These are phyloP conservation scores for Phylloporus sp. DNA, from an alignment of 768 basidiomycete genomes.

Conservation along the genomic window DNA sequence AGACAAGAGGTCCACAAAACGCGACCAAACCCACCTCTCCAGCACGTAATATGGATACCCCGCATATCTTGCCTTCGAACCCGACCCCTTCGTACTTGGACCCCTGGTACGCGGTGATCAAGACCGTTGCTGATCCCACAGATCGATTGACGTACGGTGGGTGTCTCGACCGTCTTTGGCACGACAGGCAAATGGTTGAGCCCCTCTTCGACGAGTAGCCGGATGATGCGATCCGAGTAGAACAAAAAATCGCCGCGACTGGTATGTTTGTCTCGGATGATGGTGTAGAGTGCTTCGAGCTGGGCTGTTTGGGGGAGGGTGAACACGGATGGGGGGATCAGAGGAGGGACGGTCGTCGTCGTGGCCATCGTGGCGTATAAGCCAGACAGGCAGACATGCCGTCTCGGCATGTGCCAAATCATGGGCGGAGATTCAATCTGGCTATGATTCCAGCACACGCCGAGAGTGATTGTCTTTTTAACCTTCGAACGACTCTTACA, in stretches of 20 bases:
- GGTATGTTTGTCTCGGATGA: slow-evolving; percentile 87
- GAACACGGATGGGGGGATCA: slow-evolving; percentile 72
- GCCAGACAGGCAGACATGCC: neutral
- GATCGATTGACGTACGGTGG: slow-evolving; percentile 52
- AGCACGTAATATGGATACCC: slow-evolving; percentile 90
- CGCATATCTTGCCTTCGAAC: slow-evolving; percentile 95
- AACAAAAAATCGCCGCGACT: slow-evolving; percentile 93
- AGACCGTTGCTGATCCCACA: no score
- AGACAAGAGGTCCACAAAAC: neutral
- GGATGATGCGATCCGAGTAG: slow-evolving; percentile 90
- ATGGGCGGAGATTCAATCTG: neutral
- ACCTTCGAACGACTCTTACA: no score
- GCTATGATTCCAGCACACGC: no score
- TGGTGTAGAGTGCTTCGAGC: slow-evolving; percentile 92
- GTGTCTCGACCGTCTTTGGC: slow-evolving; percentile 72
- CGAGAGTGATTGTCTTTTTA: no score
- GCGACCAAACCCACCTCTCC: slow-evolving; percentile 62
- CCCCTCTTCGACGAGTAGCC: slow-evolving; percentile 77
- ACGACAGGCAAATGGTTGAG: slow-evolving; percentile 85
- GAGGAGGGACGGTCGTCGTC: slow-evolving; percentile 21
- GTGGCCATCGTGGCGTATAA: slow-evolving; percentile 10
- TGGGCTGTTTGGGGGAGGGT: slow-evolving; percentile 88
- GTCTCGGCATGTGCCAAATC: no score
- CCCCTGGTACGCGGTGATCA: slow-evolving; percentile 50
- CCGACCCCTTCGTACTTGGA: slow-evolving; percentile 85